Percentiles rank a stretch among this genome's conserved stretches.
Conservation (phyloP, 2,329 filamentous ascomycete genomes). For the Colletotrichum tabaci region DNA sequence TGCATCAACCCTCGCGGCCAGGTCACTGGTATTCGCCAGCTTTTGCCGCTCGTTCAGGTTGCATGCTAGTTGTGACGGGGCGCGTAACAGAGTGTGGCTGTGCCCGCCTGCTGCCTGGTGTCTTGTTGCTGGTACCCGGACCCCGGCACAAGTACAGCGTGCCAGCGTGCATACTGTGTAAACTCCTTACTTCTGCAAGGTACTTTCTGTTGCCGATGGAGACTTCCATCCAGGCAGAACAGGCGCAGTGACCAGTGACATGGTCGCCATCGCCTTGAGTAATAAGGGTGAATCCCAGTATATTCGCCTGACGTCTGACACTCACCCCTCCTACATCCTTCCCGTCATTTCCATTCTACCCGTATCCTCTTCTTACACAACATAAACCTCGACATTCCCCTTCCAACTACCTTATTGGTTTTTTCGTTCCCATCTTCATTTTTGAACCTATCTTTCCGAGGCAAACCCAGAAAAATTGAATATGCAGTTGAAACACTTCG, state of each 20-base stretch:
- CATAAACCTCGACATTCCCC: background rate
- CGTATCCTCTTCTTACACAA: background rate
- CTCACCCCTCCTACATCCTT: constrained; percentile 6
- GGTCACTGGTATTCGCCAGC: background rate
- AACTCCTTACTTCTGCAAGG: background rate
- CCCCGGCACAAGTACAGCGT: background rate
- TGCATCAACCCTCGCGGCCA: background rate
- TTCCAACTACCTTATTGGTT: background rate
- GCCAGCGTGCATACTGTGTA: too few species aligned
- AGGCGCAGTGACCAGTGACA: constrained; percentile 28
- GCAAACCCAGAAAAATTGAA: background rate
- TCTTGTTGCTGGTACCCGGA: constrained; percentile 4
- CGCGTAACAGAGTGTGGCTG: constrained; percentile 29
- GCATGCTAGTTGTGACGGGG: background rate
- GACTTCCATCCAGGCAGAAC: constrained; percentile 2
- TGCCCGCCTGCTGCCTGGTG: constrained; percentile 39
- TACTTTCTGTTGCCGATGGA: constrained; percentile 6
- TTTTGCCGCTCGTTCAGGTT: background rate
- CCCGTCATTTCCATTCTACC: background rate
- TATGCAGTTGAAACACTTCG: constrained; percentile 23
- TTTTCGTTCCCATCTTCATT: constrained; percentile 15
- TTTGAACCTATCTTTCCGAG: background rate
- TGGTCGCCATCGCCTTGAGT: constrained; percentile 2
- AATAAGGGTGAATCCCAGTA: constrained; percentile 16
- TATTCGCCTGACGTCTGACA: constrained; percentile 19